These are phyloP conservation scores for Fusarium euwallaceae DNA, from an alignment of 2,329 filamentous ascomycete genomes.

Conservation along the genomic window DNA sequence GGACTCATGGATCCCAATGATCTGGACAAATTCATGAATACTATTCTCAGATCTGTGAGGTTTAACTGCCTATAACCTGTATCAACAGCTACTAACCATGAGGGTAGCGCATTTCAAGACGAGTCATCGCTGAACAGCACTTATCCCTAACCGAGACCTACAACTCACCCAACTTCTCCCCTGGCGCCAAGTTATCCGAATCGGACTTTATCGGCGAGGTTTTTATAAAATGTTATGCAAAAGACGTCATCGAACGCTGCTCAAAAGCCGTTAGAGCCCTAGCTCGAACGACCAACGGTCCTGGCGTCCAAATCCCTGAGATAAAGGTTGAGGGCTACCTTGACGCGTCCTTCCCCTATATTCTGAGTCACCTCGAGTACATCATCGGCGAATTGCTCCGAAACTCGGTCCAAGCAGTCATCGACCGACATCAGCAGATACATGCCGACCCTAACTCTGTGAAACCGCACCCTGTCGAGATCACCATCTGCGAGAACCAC, in stretches of 20 bases:
- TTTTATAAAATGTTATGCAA: conserved; percentile 91
- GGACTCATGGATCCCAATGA: conserved; percentile 83
- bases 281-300: conserved; percentile 80
- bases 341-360: conserved; percentile 94
- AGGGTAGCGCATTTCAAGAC: conserved; percentile 85
- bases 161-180: conserved; percentile 90
- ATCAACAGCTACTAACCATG: conserved; percentile 12
- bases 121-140: conserved; percentile 98
- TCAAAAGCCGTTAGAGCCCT: conserved; percentile 81
- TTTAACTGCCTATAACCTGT: background rate
- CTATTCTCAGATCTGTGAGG: conserved; percentile 85
- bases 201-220: conserved; percentile 95
- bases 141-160: conserved; percentile 95
- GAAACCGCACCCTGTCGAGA: conserved; percentile 84
- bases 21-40: conserved; percentile 96
- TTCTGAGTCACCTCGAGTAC: conserved; percentile 95
- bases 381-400: conserved; percentile 95
- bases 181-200: conserved; percentile 77
- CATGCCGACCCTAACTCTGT: conserved; percentile 46
- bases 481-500: conserved; percentile 92
- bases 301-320: conserved; percentile 79
- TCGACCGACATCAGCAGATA: conserved; percentile 74
- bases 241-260: conserved; percentile 88
- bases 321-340: conserved; percentile 88
- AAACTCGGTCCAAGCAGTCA: conserved; percentile 93